These are phyloP conservation scores for Endothia cerciana DNA, from an alignment of 2,329 filamentous ascomycete species.

Conservation along the genomic window DNA sequence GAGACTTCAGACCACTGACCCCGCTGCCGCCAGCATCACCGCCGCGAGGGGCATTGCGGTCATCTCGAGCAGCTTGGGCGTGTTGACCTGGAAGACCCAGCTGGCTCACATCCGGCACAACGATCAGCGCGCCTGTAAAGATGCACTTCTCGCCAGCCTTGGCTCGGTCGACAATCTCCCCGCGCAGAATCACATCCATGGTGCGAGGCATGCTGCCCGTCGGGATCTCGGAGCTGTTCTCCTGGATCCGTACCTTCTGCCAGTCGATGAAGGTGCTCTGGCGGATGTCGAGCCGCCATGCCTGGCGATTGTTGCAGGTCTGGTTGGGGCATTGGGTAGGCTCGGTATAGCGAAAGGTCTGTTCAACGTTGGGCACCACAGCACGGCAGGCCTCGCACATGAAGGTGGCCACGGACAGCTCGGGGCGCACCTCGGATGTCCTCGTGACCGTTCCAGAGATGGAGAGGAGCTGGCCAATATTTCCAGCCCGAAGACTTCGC, in stretches of 20 bases:
- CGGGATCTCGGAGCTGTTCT: conserved; percentile 97
- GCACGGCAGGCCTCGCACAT: conserved; percentile 86
- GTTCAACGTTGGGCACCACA: conserved; percentile 87
- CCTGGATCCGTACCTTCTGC: conserved; percentile 98
- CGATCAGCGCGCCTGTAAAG: conserved; percentile 94
- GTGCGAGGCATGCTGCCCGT: conserved; percentile 98
- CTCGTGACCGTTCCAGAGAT: conserved; percentile 96
- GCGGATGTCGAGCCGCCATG: conserved; percentile 96
- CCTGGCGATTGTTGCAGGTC: conserved; percentile 83
- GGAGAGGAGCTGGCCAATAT: conserved; percentile 90
- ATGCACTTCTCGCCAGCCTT: conserved; percentile 99
- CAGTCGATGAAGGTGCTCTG: conserved; percentile 98
- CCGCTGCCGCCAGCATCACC: conserved; percentile 83
- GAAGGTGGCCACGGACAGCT: conserved; percentile 90
- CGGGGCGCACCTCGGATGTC: conserved; percentile 94
- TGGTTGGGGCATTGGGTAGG: conserved; percentile 92
- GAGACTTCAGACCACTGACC: conserved; percentile 84
- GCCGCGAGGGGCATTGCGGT: conserved; percentile 70
- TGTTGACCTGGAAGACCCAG: conserved; percentile 85
- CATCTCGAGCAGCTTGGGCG: conserved; percentile 83
- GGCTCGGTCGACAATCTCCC: conserved; percentile 95
- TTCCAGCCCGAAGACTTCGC: conserved; percentile 81
- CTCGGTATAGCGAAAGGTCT: conserved; percentile 97
- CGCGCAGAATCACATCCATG: conserved; percentile 93
- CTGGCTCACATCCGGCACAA: conserved; percentile 95